Evolutionary conservation across 176 grass and related monocot genomes (phyloP), one percentile per base, ranked within the genome.

Genomic region (Puya raimondii): DNA sequence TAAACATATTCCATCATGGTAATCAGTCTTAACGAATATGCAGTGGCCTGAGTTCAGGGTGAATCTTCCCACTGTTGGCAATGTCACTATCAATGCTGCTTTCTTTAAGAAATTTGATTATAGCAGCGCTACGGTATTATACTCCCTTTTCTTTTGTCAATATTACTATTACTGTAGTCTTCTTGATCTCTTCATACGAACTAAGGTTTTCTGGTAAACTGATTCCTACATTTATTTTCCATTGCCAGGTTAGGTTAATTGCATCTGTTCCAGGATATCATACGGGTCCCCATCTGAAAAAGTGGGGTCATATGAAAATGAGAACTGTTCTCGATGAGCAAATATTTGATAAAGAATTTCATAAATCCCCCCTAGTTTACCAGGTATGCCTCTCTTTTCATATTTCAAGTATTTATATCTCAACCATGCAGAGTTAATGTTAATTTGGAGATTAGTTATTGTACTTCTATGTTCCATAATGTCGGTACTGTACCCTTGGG

Each of bases 91-190:
- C 79, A 90, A 92, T 77, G 81, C 89, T 49, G 71, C 86, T 65
- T 97, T 97, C 79, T 90, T 97, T 67, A 75, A 76, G 70, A 96
- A 85, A 50, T 96, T 96, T 78, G 84, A 96, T 79, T 97, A 97
- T 86, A 92, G 84, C 13, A 97, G 61, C 50, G 80, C 93, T 79
- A 83, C 68, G 89, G 93, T 92, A 77, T 72, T 56, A 15, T 56
- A n/a, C 16, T 56, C 53, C 16, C 16, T 12, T 59, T 59, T 15
- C 20, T 59, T 8, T 59, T 17, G 13, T 21, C 15, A 20, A 5
- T 59, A 59, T 59, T 59, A 14, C 9, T 16, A 58, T 58, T 58
- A 18, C 15, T 59, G n/a, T 42, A 42, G 33, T 42, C 33, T 42
- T 42, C 54, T 59, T 70, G 11, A 42, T 42, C 11, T 15, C 52